Base-by-base conservation (phyloP, 2,329 filamentous ascomycete genomes). In the Paecilomyces niveus region DNA sequence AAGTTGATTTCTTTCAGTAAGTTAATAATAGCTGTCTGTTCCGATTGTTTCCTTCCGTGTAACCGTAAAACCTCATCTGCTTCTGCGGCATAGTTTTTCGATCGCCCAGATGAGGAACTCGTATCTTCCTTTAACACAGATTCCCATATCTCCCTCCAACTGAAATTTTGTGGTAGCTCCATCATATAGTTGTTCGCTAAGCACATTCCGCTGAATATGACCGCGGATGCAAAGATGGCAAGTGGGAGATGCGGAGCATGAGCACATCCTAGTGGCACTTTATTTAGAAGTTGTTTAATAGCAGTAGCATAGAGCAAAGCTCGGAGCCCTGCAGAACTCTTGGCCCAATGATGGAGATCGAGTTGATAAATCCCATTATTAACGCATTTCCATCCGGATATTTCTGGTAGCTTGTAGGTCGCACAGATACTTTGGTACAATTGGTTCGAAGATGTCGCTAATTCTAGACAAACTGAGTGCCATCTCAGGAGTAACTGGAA, bases 401-500 rank as follows among this genome's bases (percentile, higher is more conserved):
- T 35, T 15, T 35, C 32, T 11, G 32, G 32, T 35, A 35, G 9
- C 3, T 35, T 15, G 9, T 35, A 35, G 13, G 32, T 35, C 32
- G 32, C 49, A n/a, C 62, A 63, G 1, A 65, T 10, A 15, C 50
- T 56, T 24, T 54, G 56, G 29, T 61, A 64, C 1, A 65, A 55
- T 10, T 52, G 52, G 1, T 59, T 58, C 2, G 63, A 63, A n/a
- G 59, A 54, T 1, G 52, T 57, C 1, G 54, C 56, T 1, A 61
- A 31, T 29, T 66, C 64, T 21, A 66, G 59, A 24, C 59, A 65
- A 3, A 65, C 51, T 11, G 56, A 61, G 32, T 66, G 62, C 64
- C 63, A 65, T 8, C 64, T 57, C 13, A 64, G 58, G 39, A 50
- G 49, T 31, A 58, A 52, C 53, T 55, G 57, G 18, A 35, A 35